These are phyloP conservation scores for Kodamaea arcana DNA, from an alignment of 1,139 yeast species.

Conservation along the genomic window DNA sequence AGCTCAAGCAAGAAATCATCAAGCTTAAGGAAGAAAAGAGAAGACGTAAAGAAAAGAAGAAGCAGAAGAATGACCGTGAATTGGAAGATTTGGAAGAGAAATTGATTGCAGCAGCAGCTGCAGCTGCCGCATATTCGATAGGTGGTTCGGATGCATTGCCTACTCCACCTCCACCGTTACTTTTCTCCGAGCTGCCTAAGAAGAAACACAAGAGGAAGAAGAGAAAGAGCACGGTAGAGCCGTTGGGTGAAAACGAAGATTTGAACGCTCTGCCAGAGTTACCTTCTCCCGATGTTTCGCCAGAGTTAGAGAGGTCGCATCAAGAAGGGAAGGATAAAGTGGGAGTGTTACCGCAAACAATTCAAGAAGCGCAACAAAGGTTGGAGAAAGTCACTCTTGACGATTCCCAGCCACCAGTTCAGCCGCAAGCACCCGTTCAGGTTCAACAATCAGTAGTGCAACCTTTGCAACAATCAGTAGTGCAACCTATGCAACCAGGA, in stretches of 20 bases:
- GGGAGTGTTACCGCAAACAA: background rate
- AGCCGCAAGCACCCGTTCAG: background rate
- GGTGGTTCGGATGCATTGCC: conserved; percentile 7
- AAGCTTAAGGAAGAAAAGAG: conserved; percentile 14
- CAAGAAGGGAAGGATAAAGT: too few species aligned
- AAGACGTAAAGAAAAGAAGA: conserved; percentile 19
- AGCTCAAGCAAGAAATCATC: conserved; percentile 10
- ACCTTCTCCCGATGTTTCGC: conserved; percentile 6
- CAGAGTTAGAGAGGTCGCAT: background rate
- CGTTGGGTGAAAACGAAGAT: background rate
- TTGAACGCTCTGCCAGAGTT: conserved; percentile 3
- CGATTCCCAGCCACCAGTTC: background rate
- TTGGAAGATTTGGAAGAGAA: conserved; percentile 18
- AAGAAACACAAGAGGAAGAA: conserved; percentile 15
- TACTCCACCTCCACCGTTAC: conserved; percentile 13
- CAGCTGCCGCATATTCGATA: conserved; percentile 7
- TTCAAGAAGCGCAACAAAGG: background rate
- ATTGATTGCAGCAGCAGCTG: conserved; percentile 19
- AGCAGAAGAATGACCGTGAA: conserved; percentile 15
- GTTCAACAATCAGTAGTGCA: conserved; percentile 5
- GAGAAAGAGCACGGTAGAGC: conserved; percentile 6
- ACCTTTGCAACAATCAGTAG: conserved; percentile 5
- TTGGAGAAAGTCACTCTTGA: background rate
- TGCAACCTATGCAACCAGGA: conserved; percentile 2
- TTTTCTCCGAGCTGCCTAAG: conserved; percentile 12